Percentiles rank a stretch among this genome's conserved stretches.
Evolutionary conservation across 2,329 filamentous ascomycete genomes (phyloP).

Genomic region (Talaromyces islandicus): DNA sequence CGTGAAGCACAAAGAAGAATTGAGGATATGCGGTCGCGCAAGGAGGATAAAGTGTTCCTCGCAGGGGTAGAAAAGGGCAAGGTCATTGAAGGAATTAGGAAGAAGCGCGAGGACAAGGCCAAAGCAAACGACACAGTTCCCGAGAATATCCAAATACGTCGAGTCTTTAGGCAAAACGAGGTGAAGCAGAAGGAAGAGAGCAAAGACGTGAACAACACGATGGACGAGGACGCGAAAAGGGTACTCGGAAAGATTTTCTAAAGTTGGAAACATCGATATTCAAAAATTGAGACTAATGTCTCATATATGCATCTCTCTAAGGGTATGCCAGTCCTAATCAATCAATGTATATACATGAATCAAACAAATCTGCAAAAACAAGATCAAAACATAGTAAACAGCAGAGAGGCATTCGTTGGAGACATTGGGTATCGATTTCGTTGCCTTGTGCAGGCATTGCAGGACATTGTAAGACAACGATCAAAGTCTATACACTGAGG

Average conservation of each 20-base stretch:
- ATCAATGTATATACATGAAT: not conserved
- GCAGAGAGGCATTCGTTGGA: not conserved
- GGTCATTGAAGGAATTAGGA: slow-evolving; percentile 38
- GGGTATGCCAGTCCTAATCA: not conserved
- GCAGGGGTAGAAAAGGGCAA: slow-evolving; percentile 36
- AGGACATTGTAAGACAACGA: not conserved
- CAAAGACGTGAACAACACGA: slow-evolving; percentile 15
- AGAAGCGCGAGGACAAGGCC: slow-evolving; percentile 37
- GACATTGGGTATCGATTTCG: not conserved
- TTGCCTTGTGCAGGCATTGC: not conserved
- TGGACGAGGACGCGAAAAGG: slow-evolving; percentile 36
- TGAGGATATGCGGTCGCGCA: slow-evolving; percentile 36
- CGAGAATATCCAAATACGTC: slow-evolving; percentile 20
- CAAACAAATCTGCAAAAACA: not conserved
- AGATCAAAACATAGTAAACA: not conserved
- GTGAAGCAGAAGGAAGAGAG: slow-evolving; percentile 20
- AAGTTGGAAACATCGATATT: not conserved
- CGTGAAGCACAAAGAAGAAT: slow-evolving; percentile 36
- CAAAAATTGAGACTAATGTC: not conserved
- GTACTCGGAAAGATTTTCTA: slow-evolving; percentile 44
- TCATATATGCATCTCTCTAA: not conserved
- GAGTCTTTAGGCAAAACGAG: slow-evolving; percentile 40
- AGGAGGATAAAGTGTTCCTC: slow-evolving; percentile 40
- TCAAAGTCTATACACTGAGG: not conserved
- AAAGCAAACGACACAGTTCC: slow-evolving; percentile 19